A percentile compares a stretch with the other conserved stretches of the same genome.
phyloP scores from a whole-genome alignment of 75 land plant genomes.

The Pinus tabuliformis region DNA sequence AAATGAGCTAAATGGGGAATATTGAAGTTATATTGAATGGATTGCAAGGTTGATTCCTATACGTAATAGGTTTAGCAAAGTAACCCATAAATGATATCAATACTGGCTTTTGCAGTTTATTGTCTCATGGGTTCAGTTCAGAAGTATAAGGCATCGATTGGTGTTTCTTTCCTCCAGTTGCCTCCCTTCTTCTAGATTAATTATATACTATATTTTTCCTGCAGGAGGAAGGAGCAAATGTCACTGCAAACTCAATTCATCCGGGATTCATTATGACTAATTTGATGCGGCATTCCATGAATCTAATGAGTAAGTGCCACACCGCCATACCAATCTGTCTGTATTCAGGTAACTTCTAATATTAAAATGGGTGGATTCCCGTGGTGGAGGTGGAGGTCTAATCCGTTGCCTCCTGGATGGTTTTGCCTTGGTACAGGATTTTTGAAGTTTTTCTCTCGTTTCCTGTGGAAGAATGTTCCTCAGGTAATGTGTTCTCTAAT shows the following conservation, averaged over 20 bases:
- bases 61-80: too few species aligned
- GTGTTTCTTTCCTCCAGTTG: too few species aligned
- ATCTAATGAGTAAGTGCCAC: slow-evolving; percentile 22
- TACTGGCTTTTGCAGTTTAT: too few species aligned
- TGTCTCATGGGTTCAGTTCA: too few species aligned
- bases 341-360: not conserved
- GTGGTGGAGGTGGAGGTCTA: not conserved
- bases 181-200: too few species aligned
- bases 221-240: slow-evolving; percentile 49
- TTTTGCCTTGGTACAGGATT: slow-evolving; percentile 1
- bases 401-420: not conserved
- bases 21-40: too few species aligned
- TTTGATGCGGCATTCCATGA: slow-evolving; percentile 32
- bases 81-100: too few species aligned
- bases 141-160: too few species aligned
- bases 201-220: too few species aligned
- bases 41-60: too few species aligned
- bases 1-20: too few species aligned
- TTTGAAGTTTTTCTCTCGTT: slow-evolving; percentile 9
- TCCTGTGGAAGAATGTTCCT: slow-evolving; percentile 12
- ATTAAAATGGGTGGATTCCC: not conserved
- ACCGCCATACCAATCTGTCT: not conserved
- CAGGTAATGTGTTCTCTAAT: slow-evolving; percentile 3
- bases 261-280: slow-evolving; percentile 64
- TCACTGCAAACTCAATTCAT: slow-evolving; percentile 54